Evolutionary conservation across 2,329 filamentous ascomycete species (phyloP).

Genomic region (Venturia asperata): DNA sequence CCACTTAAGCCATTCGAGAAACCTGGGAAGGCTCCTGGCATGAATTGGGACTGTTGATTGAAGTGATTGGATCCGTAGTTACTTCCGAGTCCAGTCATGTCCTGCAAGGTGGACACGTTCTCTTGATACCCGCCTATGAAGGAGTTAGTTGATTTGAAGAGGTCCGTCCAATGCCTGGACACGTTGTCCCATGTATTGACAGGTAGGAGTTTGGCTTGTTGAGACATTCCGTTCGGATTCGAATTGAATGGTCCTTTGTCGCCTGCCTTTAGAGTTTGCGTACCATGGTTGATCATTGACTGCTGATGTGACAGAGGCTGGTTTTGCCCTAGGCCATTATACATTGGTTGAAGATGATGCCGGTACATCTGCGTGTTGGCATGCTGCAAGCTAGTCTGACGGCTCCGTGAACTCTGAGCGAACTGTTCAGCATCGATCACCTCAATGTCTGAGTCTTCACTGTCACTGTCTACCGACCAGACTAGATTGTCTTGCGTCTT

Average conservation of each 20-base stretch:
- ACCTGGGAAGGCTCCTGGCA: slow-evolving; percentile 16
- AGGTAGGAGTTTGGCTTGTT: slow-evolving; percentile 1
- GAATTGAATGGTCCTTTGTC: slow-evolving; percentile 5
- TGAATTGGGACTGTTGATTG: not conserved
- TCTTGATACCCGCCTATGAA: slow-evolving; percentile 14
- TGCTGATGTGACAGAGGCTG: slow-evolving; percentile 5
- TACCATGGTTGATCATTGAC: slow-evolving; percentile 8
- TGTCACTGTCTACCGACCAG: slow-evolving; percentile 8
- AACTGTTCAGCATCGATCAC: slow-evolving; percentile 10
- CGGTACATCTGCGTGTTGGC: slow-evolving; percentile 3
- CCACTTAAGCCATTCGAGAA: not conserved
- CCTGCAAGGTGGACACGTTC: slow-evolving; percentile 5
- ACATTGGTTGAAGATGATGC: slow-evolving; percentile 1
- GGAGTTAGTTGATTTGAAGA: slow-evolving; percentile 11
- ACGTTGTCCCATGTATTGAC: slow-evolving; percentile 4
- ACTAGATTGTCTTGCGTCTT: not conserved
- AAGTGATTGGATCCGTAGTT: slow-evolving; percentile 1
- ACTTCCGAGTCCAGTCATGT: slow-evolving; percentile 3
- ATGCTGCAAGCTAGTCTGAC: not conserved
- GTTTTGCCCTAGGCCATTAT: slow-evolving; percentile 2
- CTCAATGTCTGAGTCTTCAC: slow-evolving; percentile 14
- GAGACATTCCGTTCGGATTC: slow-evolving; percentile 9
- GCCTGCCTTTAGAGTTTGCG: not conserved
- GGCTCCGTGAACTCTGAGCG: not conserved
- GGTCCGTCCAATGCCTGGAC: slow-evolving; percentile 7